Evolutionary conservation across 2,329 filamentous ascomycete species (phyloP), one percentile per base, ranked within the genome.

Genomic region (Paracorniculantispora psalliotae): DNA sequence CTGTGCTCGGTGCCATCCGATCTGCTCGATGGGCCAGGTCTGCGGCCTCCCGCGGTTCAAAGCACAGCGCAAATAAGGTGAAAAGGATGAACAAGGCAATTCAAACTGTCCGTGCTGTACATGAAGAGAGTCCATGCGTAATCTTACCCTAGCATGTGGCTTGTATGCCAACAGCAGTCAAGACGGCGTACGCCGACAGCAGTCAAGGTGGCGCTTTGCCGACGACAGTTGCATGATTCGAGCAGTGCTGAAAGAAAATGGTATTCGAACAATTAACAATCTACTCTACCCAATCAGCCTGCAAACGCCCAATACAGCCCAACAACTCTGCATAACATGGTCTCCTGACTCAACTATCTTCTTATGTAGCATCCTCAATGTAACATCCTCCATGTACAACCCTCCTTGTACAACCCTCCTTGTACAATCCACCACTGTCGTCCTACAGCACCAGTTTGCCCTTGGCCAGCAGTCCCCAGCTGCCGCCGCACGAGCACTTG

Each of bases 401-500:
- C 4, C 46, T 2, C 5, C n/a, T n/a, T n/a, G 8, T 9, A 4
- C 25, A 4, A 4, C 25, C 13, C 19, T 30, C 26, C 46, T 15
- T 12, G 3, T 28, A 30, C 25, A 28, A 19, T 19, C 23, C 46
- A 13, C 17, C 2, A 10, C 7, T 13, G n/a, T 26, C 43, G 25
- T 33, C 39, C 46, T 47, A 60, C 39, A 58, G 21, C 43, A 61
- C 43, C 25, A 67, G 53, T 60, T 66, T 69, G 6, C 67, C 73
- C 47, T 67, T 68, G 0, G 71, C 71, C 52, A 81, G 60, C 50
- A 83, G 61, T 2, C 75, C 78, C 79, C 82, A 82, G 54, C 75
- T 73, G 2, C 81, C 83, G 8, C 79, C 78, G 62, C 83, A 86
- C 5, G 76, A 75, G 61, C 83, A 86, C 65, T 76, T 77, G 25